These are phyloP conservation scores for Cladobotryum mycophilum DNA, from an alignment of 2,329 filamentous ascomycete species.

Conservation along the genomic window DNA sequence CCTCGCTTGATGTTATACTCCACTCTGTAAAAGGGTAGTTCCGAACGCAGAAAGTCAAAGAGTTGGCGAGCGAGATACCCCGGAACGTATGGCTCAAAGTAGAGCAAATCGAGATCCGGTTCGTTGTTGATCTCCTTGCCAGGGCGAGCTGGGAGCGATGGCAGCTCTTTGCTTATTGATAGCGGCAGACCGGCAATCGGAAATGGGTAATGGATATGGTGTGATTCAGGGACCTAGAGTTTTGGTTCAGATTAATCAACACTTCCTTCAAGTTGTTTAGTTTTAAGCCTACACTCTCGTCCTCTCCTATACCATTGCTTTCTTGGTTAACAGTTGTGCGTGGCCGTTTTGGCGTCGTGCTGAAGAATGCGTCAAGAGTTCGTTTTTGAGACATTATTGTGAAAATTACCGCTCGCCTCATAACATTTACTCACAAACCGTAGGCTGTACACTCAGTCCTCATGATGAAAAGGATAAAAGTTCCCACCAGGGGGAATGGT, in stretches of 20 bases:
- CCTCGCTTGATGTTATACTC: slow-evolving; percentile 66
- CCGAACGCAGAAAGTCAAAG: slow-evolving; percentile 64
- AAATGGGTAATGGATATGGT: slow-evolving; percentile 44
- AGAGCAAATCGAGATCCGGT: slow-evolving; percentile 65
- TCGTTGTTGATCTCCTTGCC: slow-evolving; percentile 57
- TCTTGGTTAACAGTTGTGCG: slow-evolving; percentile 8
- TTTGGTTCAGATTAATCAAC: neutral
- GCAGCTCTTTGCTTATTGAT: slow-evolving; percentile 32
- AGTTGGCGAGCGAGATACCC: slow-evolving; percentile 48
- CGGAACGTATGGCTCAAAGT: slow-evolving; percentile 68
- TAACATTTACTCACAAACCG: no score
- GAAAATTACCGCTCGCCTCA: neutral
- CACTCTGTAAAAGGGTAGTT: slow-evolving; percentile 70
- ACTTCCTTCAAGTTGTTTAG: neutral
- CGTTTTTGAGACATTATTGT: slow-evolving; percentile 29
- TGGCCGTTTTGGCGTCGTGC: slow-evolving; percentile 20
- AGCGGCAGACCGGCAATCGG: slow-evolving; percentile 40
- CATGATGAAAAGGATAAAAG: no score
- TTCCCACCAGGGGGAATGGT: slow-evolving; percentile 3
- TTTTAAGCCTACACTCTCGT: slow-evolving; percentile 2
- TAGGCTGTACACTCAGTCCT: no score
- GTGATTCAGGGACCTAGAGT: slow-evolving; percentile 25
- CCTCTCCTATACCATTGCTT: neutral
- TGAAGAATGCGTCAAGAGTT: slow-evolving; percentile 65
- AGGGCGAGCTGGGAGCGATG: slow-evolving; percentile 44